Evolutionary conservation across 352 stramenopile genomes (phyloP), one percentile per base, ranked within the genome.

Genomic region (Pythium dissotocum): DNA sequence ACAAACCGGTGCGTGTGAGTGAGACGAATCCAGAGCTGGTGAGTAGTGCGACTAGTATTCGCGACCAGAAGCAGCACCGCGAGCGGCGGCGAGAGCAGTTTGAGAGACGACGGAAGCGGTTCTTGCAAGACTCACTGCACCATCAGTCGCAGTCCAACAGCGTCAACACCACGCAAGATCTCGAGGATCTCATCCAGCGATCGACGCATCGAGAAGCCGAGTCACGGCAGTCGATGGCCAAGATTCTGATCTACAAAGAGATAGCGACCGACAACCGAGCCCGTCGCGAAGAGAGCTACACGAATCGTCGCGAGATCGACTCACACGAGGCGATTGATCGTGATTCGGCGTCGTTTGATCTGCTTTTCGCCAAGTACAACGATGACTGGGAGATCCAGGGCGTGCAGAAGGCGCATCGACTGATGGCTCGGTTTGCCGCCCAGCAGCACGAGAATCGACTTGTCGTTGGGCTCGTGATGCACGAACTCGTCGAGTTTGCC

Each of bases 191-290:
- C 4, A 71, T 89, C 12, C 55, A 80, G n/a, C 77, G 79, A 21
- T 60, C 67, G 44, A 92, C 85, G 2, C 78, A 79, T 21, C 75
- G 65, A 5, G 87, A 95, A 26, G 69, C 70, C 12, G 75, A 77
- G 0, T 56, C 84, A 1, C 64, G 68, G 4, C 55, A 70, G 5
- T 73, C 79, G 48, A 79, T 87, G 48, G 65, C 69, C n/a, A 76
- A 79, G 36, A 80, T 93, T 32, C 38, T 89, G 7, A 52, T 78
- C 10, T 95, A 89, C 79, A 92, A 91, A 54, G 73, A 88, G 26
- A 75, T 95, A 57, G 78, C 76, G 40, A 66, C 63, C 0, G 83
- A 89, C 67, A 95, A 95, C 48, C 74, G 85, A 12, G 57, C 63
- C 9, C 72, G 77, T 53, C 82, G 85, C 8, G 69, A 78, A 35